A percentile compares a stretch with the other conserved stretches of the same genome.
Evolutionary conservation across 805 yeast genomes (phyloP).

Genomic region (Pichia thaimueangensis): DNA sequence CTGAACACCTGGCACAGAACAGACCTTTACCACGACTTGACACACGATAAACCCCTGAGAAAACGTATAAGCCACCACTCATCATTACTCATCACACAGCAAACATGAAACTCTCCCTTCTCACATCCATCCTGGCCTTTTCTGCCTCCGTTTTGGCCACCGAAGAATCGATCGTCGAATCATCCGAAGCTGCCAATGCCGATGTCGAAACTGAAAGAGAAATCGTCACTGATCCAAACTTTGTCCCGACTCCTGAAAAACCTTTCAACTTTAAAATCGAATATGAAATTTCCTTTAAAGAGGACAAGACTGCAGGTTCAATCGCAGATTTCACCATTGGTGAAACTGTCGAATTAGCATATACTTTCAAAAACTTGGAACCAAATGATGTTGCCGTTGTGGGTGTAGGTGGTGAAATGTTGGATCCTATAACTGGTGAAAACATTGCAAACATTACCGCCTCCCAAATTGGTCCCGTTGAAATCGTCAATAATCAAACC

Average conservation of each 20-base stretch:
- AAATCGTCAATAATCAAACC: slow-evolving; percentile 43
- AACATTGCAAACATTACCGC: slow-evolving; percentile 57
- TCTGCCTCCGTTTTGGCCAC: slow-evolving; percentile 14
- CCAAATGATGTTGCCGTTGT: slow-evolving; percentile 44
- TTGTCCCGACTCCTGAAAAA: slow-evolving; percentile 30
- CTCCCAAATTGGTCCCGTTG: slow-evolving; percentile 55
- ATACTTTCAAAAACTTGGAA: slow-evolving; percentile 49
- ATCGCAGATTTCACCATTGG: slow-evolving; percentile 42
- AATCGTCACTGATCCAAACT: slow-evolving; percentile 19
- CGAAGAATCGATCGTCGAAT: not conserved
- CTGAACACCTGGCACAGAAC: too few species aligned
- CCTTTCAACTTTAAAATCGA: slow-evolving; percentile 42
- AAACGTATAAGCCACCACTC: too few species aligned
- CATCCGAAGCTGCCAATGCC: slow-evolving; percentile 4
- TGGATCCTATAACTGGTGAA: slow-evolving; percentile 47
- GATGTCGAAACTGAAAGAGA: slow-evolving; percentile 16
- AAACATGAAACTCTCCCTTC: slow-evolving; percentile 11
- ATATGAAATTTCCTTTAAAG: slow-evolving; percentile 34
- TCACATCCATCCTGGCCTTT: slow-evolving; percentile 5
- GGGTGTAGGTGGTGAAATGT: slow-evolving; percentile 65
- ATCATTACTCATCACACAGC: too few species aligned
- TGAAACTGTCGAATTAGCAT: slow-evolving; percentile 45
- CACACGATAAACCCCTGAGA: too few species aligned
- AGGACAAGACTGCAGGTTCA: slow-evolving; percentile 38
- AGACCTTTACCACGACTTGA: too few species aligned